Evolutionary conservation across 179 eudicot species (phyloP).

Genomic region (Spergularia azorica): DNA sequence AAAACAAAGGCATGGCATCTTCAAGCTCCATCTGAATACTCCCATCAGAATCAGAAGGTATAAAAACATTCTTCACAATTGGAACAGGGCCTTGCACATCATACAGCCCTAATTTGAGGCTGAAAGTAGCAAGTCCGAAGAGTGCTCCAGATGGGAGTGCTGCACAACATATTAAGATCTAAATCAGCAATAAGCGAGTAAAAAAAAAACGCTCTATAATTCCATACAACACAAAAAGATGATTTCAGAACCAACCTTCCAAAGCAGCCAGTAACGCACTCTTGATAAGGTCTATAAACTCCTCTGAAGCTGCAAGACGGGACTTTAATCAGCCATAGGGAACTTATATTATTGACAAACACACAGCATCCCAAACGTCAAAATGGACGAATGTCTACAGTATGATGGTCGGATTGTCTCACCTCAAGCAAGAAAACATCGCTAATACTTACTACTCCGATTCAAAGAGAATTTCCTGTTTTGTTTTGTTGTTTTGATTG

Average conservation of each 20-base stretch:
- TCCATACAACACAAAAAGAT: neutral
- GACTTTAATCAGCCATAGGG: constrained; percentile 12
- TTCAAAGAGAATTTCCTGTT: no score
- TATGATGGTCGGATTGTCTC: neutral
- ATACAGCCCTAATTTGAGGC: constrained; percentile 90
- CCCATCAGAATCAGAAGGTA: constrained; percentile 68
- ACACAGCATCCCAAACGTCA: neutral
- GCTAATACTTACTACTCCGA: no score
- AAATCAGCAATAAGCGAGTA: constrained; percentile 12
- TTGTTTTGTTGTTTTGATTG: no score
- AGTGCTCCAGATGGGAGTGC: constrained; percentile 92
- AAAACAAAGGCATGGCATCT: constrained; percentile 91
- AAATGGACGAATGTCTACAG: neutral
- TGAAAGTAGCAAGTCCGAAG: constrained; percentile 92
- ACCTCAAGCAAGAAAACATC: neutral
- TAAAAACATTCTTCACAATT: constrained; percentile 82
- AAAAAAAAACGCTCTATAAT: neutral
- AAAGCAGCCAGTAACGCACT: constrained; percentile 90
- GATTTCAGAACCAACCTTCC: constrained; percentile 58
- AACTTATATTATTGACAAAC: neutral
- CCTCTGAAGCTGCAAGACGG: constrained; percentile 81
- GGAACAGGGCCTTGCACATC: constrained; percentile 99
- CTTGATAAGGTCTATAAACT: constrained; percentile 88
- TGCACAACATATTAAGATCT: constrained; percentile 29
- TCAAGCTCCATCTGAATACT: constrained; percentile 72